phyloP scores from a whole-genome alignment of 371 early-diverging fungal genomes.

The Mortierella sp. region DNA sequence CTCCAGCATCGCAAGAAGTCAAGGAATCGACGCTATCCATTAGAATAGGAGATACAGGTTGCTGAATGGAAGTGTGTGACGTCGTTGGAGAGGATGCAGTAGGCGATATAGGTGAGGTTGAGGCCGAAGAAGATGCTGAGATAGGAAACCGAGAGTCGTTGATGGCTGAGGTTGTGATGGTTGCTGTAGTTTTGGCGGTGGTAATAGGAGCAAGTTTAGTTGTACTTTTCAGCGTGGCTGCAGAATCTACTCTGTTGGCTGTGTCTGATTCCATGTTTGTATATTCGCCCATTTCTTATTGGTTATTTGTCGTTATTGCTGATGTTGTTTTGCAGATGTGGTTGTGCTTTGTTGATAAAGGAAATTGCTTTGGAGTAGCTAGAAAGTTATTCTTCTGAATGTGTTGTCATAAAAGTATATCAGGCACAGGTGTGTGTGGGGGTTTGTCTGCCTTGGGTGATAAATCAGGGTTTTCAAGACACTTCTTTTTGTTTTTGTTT shows the following conservation, averaged over 20 bases:
- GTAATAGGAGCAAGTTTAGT: conserved; percentile 13
- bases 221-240: neutral
- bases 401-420: neutral
- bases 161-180: neutral
- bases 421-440: neutral
- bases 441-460: neutral
- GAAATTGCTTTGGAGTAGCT: neutral
- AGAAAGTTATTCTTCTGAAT: neutral
- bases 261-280: neutral
- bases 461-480: neutral
- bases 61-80: conserved; percentile 3
- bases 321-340: neutral
- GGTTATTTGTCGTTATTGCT: neutral
- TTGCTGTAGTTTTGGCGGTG: conserved; percentile 13
- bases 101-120: conserved; percentile 17
- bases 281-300: conserved; percentile 1
- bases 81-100: conserved; percentile 19
- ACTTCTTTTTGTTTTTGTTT: neutral
- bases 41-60: conserved; percentile 7
- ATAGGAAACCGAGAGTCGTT: neutral
- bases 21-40: neutral
- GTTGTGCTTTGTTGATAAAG: neutral
- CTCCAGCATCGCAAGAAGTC: neutral
- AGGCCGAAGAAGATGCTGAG: neutral
- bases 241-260: neutral